These are phyloP conservation scores for Daldinia caldariorum DNA, from an alignment of 495 filamentous ascomycete species.

Conservation along the genomic window DNA sequence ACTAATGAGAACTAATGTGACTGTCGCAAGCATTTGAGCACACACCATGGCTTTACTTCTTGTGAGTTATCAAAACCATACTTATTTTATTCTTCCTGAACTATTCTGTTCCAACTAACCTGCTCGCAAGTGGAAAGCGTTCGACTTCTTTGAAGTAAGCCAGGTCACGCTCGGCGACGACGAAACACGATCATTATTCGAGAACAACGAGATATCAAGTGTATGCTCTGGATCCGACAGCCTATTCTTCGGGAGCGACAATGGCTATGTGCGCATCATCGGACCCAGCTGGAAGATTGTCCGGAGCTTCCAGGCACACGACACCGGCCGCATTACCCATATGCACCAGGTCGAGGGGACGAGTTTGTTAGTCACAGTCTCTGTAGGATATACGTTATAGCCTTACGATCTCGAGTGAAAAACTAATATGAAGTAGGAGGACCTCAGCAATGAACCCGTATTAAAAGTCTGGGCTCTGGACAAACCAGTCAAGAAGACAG, in stretches of 20 bases:
- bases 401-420: background rate
- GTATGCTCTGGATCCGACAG: constrained; percentile 89
- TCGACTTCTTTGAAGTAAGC: constrained; percentile 97
- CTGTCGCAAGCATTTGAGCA: constrained; percentile 33
- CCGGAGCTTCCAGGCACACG: constrained; percentile 85
- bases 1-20: constrained; percentile 22
- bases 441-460: constrained; percentile 83
- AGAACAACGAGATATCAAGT: constrained; percentile 60
- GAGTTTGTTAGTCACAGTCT: constrained; percentile 83
- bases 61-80: constrained; percentile 21
- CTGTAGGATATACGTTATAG: constrained; percentile 50
- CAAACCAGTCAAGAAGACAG: constrained; percentile 93
- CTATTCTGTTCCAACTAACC: constrained; percentile 15
- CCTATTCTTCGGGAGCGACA: constrained; percentile 84
- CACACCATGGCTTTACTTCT: constrained; percentile 48
- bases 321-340: constrained; percentile 82
- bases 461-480: constrained; percentile 97
- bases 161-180: constrained; percentile 83
- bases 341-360: constrained; percentile 94
- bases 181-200: constrained; percentile 59
- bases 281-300: constrained; percentile 87
- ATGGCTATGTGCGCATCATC: constrained; percentile 87
- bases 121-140: constrained; percentile 92
- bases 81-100: background rate
- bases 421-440: constrained; percentile 63